Base-by-base conservation (phyloP, 176 grass and related monocot genomes). In the Paspalum vaginatum region DNA sequence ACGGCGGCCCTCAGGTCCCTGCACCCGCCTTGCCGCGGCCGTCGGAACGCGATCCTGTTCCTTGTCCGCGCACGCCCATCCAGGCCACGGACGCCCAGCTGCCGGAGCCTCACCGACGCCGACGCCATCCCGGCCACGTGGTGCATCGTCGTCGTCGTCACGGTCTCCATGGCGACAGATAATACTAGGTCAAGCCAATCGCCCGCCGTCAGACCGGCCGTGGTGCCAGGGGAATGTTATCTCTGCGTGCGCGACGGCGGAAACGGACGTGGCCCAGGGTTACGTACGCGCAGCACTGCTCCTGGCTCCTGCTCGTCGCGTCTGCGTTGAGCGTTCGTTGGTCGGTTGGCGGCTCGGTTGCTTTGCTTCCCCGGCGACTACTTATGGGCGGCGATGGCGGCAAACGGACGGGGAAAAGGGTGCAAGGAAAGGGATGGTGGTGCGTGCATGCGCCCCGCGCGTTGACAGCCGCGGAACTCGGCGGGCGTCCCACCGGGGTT, bases 1-100 rank as follows among this genome's bases (percentile, higher is more conserved):
- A 67, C 81, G 13, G 68, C 70, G 4, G 40, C 69, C 44, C 75
- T 60, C 4, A 84, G 61, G 75, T 84, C 76, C 75, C 75, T 66
- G 14, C 10, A 0, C n/a, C 50, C 17, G 27, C 18, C 26, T 6
- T 50, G 65, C 2, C 57, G 25, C 8, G 70, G 25, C 1, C 20
- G 60, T 0, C 17, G 69, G 71, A 91, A 83, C 47, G 55, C 77
- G 24, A 88, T 18, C 48, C 73, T 64, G 1, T 25, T 53, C 15
- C 61, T 32, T 32, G 32, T 32, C 32, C 32, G 22, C 20, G 54
- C 38, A 20, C 26, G 71, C 4, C 65, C 65, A 2, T 17, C 20
- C 37, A 64, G 12, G 1, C 22, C 26, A 9, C 55, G 42, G 8
- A 76, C 50, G 4, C 25, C 72, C 11, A 42, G 78, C 22, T 70